Evolutionary conservation across 2,329 filamentous ascomycete genomes (phyloP).

Genomic region (Colletotrichum orbiculare): DNA sequence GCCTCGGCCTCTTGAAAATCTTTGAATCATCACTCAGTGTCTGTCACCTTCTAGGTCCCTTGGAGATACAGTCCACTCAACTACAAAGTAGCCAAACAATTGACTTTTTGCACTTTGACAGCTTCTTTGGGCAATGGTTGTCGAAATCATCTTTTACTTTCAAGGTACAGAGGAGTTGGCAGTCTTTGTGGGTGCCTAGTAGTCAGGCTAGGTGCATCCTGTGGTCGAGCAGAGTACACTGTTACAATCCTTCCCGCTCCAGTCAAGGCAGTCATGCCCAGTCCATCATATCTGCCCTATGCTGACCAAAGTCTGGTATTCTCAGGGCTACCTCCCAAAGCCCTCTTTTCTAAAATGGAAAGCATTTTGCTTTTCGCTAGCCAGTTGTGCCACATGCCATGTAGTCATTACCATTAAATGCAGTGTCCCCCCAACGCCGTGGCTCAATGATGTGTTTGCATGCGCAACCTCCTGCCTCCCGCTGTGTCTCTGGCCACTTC

Average conservation of each 20-base stretch:
- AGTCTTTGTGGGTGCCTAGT: conserved; percentile 9
- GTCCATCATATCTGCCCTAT: conserved; percentile 1
- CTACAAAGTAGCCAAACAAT: neutral
- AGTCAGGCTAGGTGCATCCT: conserved; percentile 10
- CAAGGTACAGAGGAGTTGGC: conserved; percentile 19
- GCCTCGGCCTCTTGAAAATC: conserved; percentile 1
- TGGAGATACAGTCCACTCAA: neutral
- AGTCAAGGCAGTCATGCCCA: conserved; percentile 11
- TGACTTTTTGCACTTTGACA: neutral
- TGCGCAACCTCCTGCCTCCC: conserved; percentile 1
- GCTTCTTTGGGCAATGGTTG: too few relatives aligned
- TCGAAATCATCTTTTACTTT: conserved; percentile 1
- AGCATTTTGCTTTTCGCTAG: conserved; percentile 13
- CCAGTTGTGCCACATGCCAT: conserved; percentile 32
- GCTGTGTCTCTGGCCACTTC: neutral
- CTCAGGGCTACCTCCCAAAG: conserved; percentile 3
- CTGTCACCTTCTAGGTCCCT: neutral
- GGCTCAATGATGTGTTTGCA: conserved; percentile 33
- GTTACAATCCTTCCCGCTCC: conserved; percentile 13
- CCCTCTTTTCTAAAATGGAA: conserved; percentile 24
- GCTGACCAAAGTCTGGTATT: conserved; percentile 22
- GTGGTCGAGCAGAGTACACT: too few relatives aligned
- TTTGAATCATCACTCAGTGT: too few relatives aligned
- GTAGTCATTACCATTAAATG: conserved; percentile 40
- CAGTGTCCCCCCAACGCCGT: conserved; percentile 33